Evolutionary conservation across 306 rosid genomes (phyloP), one percentile per base, ranked within the genome.

Genomic region (Fragaria nilgerrensis): DNA sequence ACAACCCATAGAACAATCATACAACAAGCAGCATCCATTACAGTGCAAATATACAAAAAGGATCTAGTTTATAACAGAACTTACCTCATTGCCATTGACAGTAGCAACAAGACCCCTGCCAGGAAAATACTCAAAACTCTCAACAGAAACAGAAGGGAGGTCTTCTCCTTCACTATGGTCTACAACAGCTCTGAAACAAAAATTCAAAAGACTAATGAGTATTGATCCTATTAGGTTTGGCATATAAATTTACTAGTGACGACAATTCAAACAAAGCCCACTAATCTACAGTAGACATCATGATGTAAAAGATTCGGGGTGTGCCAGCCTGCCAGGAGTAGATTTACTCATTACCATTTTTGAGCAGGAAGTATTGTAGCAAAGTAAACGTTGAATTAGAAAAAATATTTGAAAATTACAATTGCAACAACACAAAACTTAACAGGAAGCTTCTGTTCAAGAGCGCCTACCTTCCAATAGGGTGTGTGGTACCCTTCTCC

Each of bases 401-500:
- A 37, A 37, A 5, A 17, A 59, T 16, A 48, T 27, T 58, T 74
- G 11, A 20, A 74, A 44, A 16, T 22, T 23, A 23, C 66, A 73
- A 37, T 15, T 25, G 2, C 64, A 16, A 52, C 1, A 50, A n/a
- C 53, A 64, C 71, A 61, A 44, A 73, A 36, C 41, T n/a, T 61
- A 59, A 75, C 32, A 74, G 27, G 72, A 68, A 79, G 73, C 70
- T 58, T 73, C 27, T 68, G 82, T 80, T 79, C 62, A 59, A 77
- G 34, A 79, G 75, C 45, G 61, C 71, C 75, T 81, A 95, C 99
- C 99, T 92, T 89, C 97, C 97, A 79, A 95, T 92, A 58, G 99
- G 99, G 82, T 95, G 97, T 72, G 99, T 91, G 77, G 96, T 92
- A 74, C 97, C 99, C 96, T 89, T 95, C 75, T 95, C 99, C 99